phyloP scores from a whole-genome alignment of 805 yeast genomes.

The Priceomyces castillae region DNA sequence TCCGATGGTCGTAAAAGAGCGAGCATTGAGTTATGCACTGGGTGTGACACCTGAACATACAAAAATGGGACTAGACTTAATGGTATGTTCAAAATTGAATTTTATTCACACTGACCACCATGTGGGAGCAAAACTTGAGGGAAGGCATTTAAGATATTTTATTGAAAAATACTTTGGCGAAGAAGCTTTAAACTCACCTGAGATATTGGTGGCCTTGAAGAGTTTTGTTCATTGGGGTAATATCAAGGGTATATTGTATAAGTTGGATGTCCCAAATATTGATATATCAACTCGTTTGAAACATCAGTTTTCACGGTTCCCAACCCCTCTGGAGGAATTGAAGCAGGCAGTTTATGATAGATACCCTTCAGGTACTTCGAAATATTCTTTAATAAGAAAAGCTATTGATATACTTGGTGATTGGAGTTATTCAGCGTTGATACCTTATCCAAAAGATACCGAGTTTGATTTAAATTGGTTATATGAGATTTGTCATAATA shows the following conservation, averaged over 20 bases:
- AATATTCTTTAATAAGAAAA: constrained; percentile 41
- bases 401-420: constrained; percentile 33
- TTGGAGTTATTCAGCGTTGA: constrained; percentile 36
- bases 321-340: constrained; percentile 40
- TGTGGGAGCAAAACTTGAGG: constrained; percentile 49
- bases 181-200: constrained; percentile 36
- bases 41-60: constrained; percentile 34
- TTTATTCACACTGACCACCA: constrained; percentile 58
- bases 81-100: constrained; percentile 48
- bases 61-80: constrained; percentile 38
- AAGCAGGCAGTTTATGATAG: constrained; percentile 40
- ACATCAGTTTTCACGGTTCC: constrained; percentile 36
- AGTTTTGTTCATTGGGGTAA: constrained; percentile 57
- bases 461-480: constrained; percentile 32
- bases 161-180: constrained; percentile 40
- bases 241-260: constrained; percentile 45
- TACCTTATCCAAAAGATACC: constrained; percentile 32
- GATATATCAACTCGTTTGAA: constrained; percentile 28
- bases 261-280: constrained; percentile 39
- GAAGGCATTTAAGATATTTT: constrained; percentile 38
- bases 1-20: constrained; percentile 24
- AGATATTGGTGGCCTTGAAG: constrained; percentile 46
- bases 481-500: constrained; percentile 40
- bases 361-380: constrained; percentile 55
- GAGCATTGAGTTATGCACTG: constrained; percentile 33